These are phyloP conservation scores for Coccomyxa subellipsoidea DNA, from an alignment of 163 green algal genomes.

Conservation along the genomic window DNA sequence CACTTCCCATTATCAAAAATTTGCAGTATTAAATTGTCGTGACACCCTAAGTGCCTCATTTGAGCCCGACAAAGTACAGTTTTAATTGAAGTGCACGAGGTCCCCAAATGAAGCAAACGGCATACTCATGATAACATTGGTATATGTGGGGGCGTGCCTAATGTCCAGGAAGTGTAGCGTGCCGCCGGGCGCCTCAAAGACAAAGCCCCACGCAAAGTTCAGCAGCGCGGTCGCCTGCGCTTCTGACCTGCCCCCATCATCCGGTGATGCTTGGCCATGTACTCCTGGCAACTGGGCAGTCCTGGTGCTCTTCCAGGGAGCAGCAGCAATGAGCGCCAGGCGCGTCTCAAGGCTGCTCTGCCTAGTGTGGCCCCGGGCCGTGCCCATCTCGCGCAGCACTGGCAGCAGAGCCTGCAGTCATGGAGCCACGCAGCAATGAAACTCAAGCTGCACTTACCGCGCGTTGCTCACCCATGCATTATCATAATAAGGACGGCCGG, in stretches of 20 bases:
- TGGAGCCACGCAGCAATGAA: no score
- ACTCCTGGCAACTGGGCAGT: background rate
- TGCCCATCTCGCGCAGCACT: slow-evolving; percentile 20
- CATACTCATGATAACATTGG: no score
- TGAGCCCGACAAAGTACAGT: no score
- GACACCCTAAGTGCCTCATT: no score
- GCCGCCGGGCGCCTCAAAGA: background rate
- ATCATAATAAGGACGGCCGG: no score
- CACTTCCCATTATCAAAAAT: no score
- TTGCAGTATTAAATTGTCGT: no score
- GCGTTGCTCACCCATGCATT: no score
- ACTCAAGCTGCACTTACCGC: no score
- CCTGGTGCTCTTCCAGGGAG: slow-evolving; percentile 7
- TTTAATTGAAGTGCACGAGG: no score
- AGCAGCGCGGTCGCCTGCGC: background rate
- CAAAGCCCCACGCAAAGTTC: slow-evolving; percentile 1
- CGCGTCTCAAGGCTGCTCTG: slow-evolving; percentile 17
- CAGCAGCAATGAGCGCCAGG: slow-evolving; percentile 20
- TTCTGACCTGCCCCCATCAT: background rate
- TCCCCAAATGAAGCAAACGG: no score
- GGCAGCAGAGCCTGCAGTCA: slow-evolving; percentile 16
- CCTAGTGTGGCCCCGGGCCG: background rate
- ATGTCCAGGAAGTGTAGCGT: background rate
- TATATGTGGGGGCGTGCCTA: background rate
- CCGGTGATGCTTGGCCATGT: no score